Percentiles rank a stretch among this genome's conserved stretches.
Evolutionary conservation across 139 green algal genomes (phyloP).

Genomic region (Chlamydomonas asymmetrica): DNA sequence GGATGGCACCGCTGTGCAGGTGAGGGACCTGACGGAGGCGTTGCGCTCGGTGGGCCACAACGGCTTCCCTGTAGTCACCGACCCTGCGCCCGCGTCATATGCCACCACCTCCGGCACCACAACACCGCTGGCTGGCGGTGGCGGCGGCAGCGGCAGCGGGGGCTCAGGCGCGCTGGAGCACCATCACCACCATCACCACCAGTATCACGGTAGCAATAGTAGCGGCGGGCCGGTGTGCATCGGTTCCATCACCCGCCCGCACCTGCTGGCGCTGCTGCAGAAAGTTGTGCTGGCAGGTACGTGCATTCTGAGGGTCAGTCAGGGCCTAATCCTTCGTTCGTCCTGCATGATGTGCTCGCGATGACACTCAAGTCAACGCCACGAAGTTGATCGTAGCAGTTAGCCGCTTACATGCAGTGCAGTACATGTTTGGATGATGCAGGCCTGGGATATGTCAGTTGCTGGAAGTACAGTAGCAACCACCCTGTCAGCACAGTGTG

Average conservation of each 20-base stretch:
- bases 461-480: too few relatives aligned
- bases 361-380: too few relatives aligned
- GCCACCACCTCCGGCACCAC: not conserved
- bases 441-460: too few relatives aligned
- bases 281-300: conserved; percentile 25
- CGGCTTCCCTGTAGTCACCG: conserved; percentile 68
- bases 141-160: too few relatives aligned
- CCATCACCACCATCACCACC: not conserved
- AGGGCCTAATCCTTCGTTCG: too few relatives aligned
- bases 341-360: too few relatives aligned
- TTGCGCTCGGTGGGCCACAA: conserved; percentile 63
- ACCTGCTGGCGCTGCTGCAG: conserved; percentile 81
- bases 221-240: not conserved
- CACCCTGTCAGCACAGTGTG: too few relatives aligned
- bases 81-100: not conserved
- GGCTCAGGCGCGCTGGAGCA: too few relatives aligned
- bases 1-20: too few relatives aligned
- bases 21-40: conserved; percentile 56
- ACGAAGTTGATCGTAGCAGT: too few relatives aligned
- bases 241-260: conserved; percentile 56
- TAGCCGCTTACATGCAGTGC: too few relatives aligned
- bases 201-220: not conserved
- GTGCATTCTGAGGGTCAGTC: not conserved
- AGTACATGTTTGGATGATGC: too few relatives aligned
- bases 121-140: conserved; percentile 21